These are phyloP conservation scores for Geotrichum aggregatum DNA, from an alignment of 1,139 yeast species.

Conservation along the genomic window DNA sequence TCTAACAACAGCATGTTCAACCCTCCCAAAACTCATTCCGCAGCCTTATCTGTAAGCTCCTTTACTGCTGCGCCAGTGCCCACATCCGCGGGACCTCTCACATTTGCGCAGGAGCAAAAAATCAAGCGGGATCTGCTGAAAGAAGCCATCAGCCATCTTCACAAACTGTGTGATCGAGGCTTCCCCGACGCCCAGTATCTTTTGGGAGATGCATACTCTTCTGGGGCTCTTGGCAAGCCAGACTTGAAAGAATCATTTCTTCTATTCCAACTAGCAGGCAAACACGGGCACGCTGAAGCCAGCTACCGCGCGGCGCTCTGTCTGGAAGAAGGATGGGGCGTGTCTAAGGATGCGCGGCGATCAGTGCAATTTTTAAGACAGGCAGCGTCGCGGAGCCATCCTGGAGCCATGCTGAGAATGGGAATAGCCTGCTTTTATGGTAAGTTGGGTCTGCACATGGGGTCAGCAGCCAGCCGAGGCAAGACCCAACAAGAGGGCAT, in stretches of 20 bases:
- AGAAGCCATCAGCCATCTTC: conserved; percentile 71
- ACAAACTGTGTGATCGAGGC: conserved; percentile 73
- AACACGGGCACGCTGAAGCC: conserved; percentile 86
- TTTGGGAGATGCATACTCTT: conserved; percentile 79
- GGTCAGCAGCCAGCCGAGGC: conserved; percentile 32
- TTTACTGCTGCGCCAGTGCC: conserved; percentile 14
- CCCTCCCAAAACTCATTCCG: conserved; percentile 4
- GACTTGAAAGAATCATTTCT: conserved; percentile 73
- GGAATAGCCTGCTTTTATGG: conserved; percentile 84
- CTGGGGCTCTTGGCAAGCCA: conserved; percentile 82
- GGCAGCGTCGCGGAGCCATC: conserved; percentile 88
- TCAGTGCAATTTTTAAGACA: conserved; percentile 78
- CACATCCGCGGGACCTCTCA: conserved; percentile 6
- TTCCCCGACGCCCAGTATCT: conserved; percentile 87
- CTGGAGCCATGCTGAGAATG: conserved; percentile 90
- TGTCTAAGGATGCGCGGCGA: conserved; percentile 80
- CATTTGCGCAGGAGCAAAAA: conserved; percentile 39
- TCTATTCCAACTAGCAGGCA: conserved; percentile 84
- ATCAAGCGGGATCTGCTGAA: conserved; percentile 48
- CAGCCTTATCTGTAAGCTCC: conserved; percentile 9
- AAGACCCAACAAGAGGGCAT: conserved; percentile 79
- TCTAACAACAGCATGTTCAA: conserved; percentile 5
- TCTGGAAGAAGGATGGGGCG: conserved; percentile 90
- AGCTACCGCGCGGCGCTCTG: conserved; percentile 90
- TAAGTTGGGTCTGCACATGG: conserved; percentile 61